Evolutionary conservation across 208 protist genomes (phyloP), one percentile per base, ranked within the genome.

Genomic region (Wallacemonas collosoma): DNA sequence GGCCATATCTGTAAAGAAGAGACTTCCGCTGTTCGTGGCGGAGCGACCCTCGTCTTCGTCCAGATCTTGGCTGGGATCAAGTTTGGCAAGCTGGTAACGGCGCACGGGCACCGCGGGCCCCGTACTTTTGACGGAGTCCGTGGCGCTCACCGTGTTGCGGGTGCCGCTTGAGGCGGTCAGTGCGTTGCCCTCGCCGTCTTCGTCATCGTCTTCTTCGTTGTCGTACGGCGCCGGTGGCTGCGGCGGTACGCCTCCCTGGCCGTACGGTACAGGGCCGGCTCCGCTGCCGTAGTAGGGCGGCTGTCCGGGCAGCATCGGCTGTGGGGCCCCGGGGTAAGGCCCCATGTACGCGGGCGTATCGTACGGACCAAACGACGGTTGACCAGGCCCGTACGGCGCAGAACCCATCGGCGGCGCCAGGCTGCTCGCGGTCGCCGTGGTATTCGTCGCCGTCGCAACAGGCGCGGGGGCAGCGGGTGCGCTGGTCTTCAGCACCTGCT

Each of bases 131-230:
- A 17, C 11, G 14, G 48, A 9, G 48, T 15, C 48, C 8, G 48
- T 53, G 48, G 48, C 48, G 48, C 11, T 53, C 11, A 1, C 53
- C 15, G 53, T 57, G 53, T 57, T 35, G 53, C 26, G 15, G 53
- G 6, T 57, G 53, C 45, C 12, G 45, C 45, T 6, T 12, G 45
- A 50, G 6, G 8, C 8, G 45, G 8, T 50, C 8, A 14, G 45
- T 50, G 45, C 45, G 45, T 50, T 26, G 26, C 26, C 26, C 26
- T 26, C 26, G 26, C 26, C 48, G 15, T 71, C 38, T 1, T 6
- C 65, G 5, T 71, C 65, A 12, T 68, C 67, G 43, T 65, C 69
- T 48, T 77, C 68, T 26, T 83, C 75, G 54, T 77, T 65, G 41
- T 74, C 75, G 45, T 26, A 26, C 26, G 26, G 26, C 26, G 26